Evolutionary conservation across 768 basidiomycete species (phyloP), one percentile per base, ranked within the genome.

Genomic region (Austroboletus festivus): DNA sequence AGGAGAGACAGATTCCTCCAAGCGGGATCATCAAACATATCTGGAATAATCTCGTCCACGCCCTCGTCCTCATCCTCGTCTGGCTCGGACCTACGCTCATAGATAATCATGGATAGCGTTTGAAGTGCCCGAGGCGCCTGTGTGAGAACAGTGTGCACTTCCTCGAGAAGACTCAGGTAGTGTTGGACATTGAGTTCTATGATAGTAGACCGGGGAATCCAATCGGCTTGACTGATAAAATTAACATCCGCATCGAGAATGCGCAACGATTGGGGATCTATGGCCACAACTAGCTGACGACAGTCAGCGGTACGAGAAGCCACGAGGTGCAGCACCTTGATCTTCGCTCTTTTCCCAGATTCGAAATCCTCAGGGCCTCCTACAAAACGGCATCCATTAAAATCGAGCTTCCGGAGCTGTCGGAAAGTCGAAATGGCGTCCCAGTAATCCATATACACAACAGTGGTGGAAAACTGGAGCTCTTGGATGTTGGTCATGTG

Each of bases 401-500:
- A 66, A 12, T 40, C 30, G 2, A 64, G 52, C 10, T 41, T 19
- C 34, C 61, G 44, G 38, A 66, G 64, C 18, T 23, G 38, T 4
- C 16, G 18, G 2, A 61, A 34, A 3, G 38, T 7, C n/a, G 41
- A 38, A 4, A 66, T 50, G 7, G 40, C 50, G 7, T 28, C 1
- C 56, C 64, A 61, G 37, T 64, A 43, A 0, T 47, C 42, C 16
- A 15, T 50, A 42, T 43, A 65, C 49, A 30, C 42, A 34, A 13
- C 53, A 28, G 28, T 52, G 3, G 3, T 0, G 1, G 11, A 38
- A 38, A 65, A 57, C 7, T 15, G 11, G 38, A 64, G 46, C 8
- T 39, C 34, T 7, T 15, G 54, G 19, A 65, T 39, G 40, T 57
- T 51, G 3, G 18, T 43, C 63, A 67, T 64, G 30, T 48, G 26